A percentile compares a stretch with the other conserved stretches of the same genome.
Evolutionary conservation across 192 early-diverging fungal genomes (phyloP).

Genomic region (Coemansia sp.): DNA sequence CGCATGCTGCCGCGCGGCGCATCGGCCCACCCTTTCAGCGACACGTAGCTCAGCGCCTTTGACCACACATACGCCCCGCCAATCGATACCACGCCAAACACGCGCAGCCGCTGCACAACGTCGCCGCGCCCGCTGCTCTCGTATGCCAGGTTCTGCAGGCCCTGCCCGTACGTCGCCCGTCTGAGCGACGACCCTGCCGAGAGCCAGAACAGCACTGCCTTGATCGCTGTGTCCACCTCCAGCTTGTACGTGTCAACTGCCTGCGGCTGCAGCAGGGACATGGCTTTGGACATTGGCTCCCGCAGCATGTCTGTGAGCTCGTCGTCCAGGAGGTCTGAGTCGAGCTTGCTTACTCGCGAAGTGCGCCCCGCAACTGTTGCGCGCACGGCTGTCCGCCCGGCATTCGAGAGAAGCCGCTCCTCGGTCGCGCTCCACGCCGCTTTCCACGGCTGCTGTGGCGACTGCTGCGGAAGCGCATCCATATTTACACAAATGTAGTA

Average conservation of each 20-base stretch:
- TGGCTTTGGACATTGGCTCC: constrained; percentile 68
- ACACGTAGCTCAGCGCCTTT: constrained; percentile 56
- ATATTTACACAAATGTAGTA: neutral
- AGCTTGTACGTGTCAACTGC: constrained; percentile 64
- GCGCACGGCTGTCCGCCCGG: constrained; percentile 67
- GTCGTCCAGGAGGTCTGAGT: constrained; percentile 74
- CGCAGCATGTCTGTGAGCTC: constrained; percentile 74
- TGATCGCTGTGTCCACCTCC: constrained; percentile 66
- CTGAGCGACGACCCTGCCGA: constrained; percentile 61
- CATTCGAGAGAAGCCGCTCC: constrained; percentile 48
- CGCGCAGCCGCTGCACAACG: constrained; percentile 7
- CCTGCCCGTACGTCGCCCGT: constrained; percentile 75
- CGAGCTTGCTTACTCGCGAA: constrained; percentile 75
- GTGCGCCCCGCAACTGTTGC: constrained; percentile 44
- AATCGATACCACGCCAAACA: constrained; percentile 57
- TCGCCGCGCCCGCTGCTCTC: constrained; percentile 55
- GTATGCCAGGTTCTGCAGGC: constrained; percentile 81
- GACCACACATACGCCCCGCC: constrained; percentile 72
- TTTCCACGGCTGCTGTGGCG: constrained; percentile 31
- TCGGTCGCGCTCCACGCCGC: constrained; percentile 34
- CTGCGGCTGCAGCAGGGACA: constrained; percentile 53
- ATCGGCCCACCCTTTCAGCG: constrained; percentile 70
- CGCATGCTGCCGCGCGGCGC: constrained; percentile 51
- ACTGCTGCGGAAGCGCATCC: constrained; percentile 14
- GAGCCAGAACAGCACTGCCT: constrained; percentile 67